These are phyloP conservation scores for Fusarium robinianum DNA, from an alignment of 2,329 filamentous ascomycete species.

Conservation along the genomic window DNA sequence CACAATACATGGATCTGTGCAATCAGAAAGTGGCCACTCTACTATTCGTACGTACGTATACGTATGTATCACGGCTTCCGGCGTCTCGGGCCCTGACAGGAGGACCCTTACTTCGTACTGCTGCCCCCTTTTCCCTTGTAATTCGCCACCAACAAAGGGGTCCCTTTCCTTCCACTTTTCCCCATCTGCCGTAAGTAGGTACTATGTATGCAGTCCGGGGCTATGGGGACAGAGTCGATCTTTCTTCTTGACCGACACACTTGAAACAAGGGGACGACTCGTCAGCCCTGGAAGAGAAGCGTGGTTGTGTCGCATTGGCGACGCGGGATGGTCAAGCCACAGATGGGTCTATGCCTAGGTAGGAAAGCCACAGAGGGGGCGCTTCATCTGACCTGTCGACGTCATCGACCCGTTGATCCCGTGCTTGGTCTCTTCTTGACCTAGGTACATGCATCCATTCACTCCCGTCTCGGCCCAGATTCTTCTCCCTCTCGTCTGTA, in stretches of 20 bases:
- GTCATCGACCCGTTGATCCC: conserved; percentile 27
- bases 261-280: conserved; percentile 37
- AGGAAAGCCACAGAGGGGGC: conserved; percentile 27
- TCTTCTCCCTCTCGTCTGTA: too few relatives aligned
- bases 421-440: neutral
- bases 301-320: conserved; percentile 18
- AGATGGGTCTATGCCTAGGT: conserved; percentile 16
- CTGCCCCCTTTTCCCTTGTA: conserved; percentile 24
- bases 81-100: too few relatives aligned
- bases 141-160: conserved; percentile 33
- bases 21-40: too few relatives aligned
- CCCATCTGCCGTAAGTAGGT: conserved; percentile 11
- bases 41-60: too few relatives aligned
- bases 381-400: conserved; percentile 13
- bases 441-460: too few relatives aligned
- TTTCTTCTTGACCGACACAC: conserved; percentile 13
- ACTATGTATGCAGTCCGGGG: conserved; percentile 4
- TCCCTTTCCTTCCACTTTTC: conserved; percentile 3
- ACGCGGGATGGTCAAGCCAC: conserved; percentile 19
- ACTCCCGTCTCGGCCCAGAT: too few relatives aligned
- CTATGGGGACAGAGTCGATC: conserved; percentile 26
- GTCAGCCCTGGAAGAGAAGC: conserved; percentile 28
- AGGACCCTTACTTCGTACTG: conserved; percentile 12
- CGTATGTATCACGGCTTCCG: too few relatives aligned
- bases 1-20: too few relatives aligned